Evolutionary conservation across 202 grass and related monocot genomes (phyloP).

Genomic region (Schoenoplectus tabernaemontani): DNA sequence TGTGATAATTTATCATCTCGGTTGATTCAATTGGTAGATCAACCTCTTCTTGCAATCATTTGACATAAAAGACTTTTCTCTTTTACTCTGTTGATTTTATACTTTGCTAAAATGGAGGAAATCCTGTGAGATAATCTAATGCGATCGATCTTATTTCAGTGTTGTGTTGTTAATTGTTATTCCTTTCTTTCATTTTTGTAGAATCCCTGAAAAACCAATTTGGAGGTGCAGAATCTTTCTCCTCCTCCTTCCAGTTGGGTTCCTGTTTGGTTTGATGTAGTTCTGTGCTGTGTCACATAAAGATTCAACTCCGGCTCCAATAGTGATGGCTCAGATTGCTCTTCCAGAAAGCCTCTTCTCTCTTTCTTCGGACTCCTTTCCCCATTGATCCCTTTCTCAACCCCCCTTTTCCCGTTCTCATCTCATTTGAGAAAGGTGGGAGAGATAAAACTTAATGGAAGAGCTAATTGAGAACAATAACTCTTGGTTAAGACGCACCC

Average conservation of each 20-base stretch:
- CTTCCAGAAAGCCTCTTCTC: conserved; percentile 12
- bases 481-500: conserved; percentile 60
- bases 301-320: background rate
- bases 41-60: background rate
- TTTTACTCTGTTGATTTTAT: background rate
- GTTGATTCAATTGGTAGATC: background rate
- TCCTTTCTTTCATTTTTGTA: background rate
- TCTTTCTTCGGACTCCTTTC: conserved; percentile 10
- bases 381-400: conserved; percentile 5
- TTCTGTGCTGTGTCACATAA: background rate
- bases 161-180: background rate
- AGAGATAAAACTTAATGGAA: background rate
- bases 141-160: background rate
- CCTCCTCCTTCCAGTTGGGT: conserved; percentile 15
- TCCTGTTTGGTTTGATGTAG: conserved; percentile 25
- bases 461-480: conserved; percentile 51
- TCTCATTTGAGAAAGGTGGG: conserved; percentile 3
- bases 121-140: background rate
- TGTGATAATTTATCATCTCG: background rate
- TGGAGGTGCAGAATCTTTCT: conserved; percentile 25
- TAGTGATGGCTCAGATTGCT: conserved; percentile 14
- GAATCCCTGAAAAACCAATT: conserved; percentile 16
- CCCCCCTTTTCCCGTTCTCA: background rate
- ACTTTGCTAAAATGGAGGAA: background rate
- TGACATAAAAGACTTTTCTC: background rate